Percentiles rank a stretch among this genome's conserved stretches.
Evolutionary conservation across 306 rosid species (phyloP).

Genomic region (Pyrus communis): DNA sequence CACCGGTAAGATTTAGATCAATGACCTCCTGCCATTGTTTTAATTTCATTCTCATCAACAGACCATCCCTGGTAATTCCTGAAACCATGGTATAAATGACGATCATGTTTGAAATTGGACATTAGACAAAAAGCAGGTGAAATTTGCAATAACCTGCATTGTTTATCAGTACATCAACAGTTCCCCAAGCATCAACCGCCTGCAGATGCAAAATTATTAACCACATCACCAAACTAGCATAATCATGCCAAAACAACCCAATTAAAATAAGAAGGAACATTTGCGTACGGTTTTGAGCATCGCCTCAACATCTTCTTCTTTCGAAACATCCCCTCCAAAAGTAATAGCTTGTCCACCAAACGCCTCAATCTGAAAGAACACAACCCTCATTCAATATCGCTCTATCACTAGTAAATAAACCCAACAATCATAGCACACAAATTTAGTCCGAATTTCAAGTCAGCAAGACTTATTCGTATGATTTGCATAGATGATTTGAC

Average conservation of each 20-base stretch:
- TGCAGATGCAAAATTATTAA: conserved; percentile 38
- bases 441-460: background rate
- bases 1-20: conserved; percentile 94
- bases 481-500: background rate
- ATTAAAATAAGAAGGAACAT: conserved; percentile 6
- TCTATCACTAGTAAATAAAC: background rate
- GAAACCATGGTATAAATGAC: conserved; percentile 14
- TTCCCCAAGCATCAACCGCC: conserved; percentile 97
- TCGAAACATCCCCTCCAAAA: conserved; percentile 87
- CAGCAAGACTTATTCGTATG: background rate
- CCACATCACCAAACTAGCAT: conserved; percentile 9
- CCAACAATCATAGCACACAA: background rate
- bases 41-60: conserved; percentile 94
- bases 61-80: conserved; percentile 91
- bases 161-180: conserved; percentile 78
- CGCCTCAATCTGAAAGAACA: conserved; percentile 57
- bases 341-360: conserved; percentile 79
- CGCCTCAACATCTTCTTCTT: conserved; percentile 75
- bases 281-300: conserved; percentile 81
- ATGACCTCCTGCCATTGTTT: conserved; percentile 93
- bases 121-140: background rate
- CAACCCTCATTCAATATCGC: background rate
- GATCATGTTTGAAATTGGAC: background rate
- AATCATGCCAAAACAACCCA: conserved; percentile 16
- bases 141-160: conserved; percentile 63